Evolutionary conservation across 176 grass and related monocot species (phyloP).

Genomic region (Eragrostis curvula): DNA sequence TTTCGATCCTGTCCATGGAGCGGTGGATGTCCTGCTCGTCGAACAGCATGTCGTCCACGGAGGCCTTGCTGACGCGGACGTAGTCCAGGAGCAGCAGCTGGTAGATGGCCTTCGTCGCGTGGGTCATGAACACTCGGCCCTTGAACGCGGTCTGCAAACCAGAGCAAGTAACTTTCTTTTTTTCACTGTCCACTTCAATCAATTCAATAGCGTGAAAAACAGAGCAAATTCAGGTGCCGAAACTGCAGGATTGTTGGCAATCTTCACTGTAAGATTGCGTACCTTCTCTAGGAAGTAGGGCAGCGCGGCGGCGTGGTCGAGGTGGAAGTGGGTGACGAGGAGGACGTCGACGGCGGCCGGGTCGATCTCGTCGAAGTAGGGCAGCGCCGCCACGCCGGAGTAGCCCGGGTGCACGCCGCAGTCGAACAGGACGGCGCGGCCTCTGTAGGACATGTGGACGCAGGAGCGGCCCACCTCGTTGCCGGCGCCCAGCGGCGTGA

Average conservation of each 20-base stretch:
- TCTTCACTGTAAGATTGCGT: not conserved
- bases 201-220: no score
- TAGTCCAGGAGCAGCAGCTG: conserved; percentile 79
- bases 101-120: conserved; percentile 95
- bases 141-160: conserved; percentile 77
- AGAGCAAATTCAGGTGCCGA: no score
- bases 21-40: conserved; percentile 85
- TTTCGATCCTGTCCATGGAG: conserved; percentile 93
- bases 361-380: conserved; percentile 96
- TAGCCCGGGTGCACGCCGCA: conserved; percentile 96
- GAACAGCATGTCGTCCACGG: conserved; percentile 89
- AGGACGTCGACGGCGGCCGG: conserved; percentile 91
- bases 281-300: conserved; percentile 98
- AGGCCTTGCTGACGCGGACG: conserved; percentile 95
- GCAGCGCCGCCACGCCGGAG: conserved; percentile 79
- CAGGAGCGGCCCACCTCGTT: conserved; percentile 95
- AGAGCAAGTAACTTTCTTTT: no score
- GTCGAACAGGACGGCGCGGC: conserved; percentile 89
- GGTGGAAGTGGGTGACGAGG: conserved; percentile 93
- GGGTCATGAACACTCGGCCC: conserved; percentile 96
- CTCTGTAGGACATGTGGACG: conserved; percentile 90
- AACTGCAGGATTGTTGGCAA: no score
- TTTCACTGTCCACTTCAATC: no score
- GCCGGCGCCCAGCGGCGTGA: conserved; percentile 84
- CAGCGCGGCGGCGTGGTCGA: conserved; percentile 94